These are phyloP conservation scores for Cocos nucifera DNA, from an alignment of 176 grass and related monocot genomes.

Conservation along the genomic window DNA sequence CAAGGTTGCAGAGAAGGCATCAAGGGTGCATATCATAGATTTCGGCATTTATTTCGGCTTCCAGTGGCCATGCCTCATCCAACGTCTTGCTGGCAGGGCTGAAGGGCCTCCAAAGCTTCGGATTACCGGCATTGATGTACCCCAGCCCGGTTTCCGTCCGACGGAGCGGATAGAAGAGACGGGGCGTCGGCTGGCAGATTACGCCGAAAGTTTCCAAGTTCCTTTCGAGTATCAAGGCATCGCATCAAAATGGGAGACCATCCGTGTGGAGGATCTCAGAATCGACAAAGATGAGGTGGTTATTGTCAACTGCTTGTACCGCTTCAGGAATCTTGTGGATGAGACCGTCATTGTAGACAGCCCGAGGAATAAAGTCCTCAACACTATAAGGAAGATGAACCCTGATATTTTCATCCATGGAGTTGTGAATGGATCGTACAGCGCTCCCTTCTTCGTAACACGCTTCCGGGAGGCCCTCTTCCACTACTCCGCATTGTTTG, in stretches of 20 bases:
- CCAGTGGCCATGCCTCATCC: constrained; percentile 92
- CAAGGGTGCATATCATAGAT: constrained; percentile 84
- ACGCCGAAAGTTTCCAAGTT: constrained; percentile 59
- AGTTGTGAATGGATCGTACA: constrained; percentile 92
- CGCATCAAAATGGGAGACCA: constrained; percentile 87
- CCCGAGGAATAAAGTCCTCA: constrained; percentile 82
- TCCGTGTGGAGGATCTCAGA: constrained; percentile 63
- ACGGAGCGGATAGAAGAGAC: constrained; percentile 91
- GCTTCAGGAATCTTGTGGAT: constrained; percentile 89
- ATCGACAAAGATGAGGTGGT: constrained; percentile 70
- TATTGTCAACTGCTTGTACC: constrained; percentile 88
- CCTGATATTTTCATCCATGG: constrained; percentile 85
- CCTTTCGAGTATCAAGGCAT: constrained; percentile 89
- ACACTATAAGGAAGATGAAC: constrained; percentile 90
- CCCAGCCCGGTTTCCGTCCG: constrained; percentile 84
- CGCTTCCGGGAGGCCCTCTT: constrained; percentile 89
- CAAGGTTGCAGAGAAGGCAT: constrained; percentile 64
- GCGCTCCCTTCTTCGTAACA: constrained; percentile 90
- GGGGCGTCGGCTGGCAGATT: constrained; percentile 69
- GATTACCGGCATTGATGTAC: constrained; percentile 89
- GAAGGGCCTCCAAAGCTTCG: constrained; percentile 58
- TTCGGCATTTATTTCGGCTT: constrained; percentile 94
- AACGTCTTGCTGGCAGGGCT: constrained; percentile 69
- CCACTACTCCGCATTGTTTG: constrained; percentile 86
- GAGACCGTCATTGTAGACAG: constrained; percentile 93